Conservation (phyloP, 1,284 basidiomycete genomes). For the Ustilago hordei region DNA sequence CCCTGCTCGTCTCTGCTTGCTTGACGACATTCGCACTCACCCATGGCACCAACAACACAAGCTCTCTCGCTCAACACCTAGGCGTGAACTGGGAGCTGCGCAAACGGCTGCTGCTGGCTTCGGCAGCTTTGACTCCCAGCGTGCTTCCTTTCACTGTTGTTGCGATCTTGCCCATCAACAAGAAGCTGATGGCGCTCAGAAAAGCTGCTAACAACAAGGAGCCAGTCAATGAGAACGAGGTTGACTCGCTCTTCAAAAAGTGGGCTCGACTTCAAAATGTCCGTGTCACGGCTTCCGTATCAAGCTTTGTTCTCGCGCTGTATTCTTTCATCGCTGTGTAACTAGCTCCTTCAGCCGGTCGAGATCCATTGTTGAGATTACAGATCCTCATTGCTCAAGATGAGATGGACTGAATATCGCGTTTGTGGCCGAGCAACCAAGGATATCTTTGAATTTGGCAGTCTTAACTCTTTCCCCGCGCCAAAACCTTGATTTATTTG, state of each 20-base stretch:
- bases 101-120: slow-evolving; percentile 24
- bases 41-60: slow-evolving; percentile 12
- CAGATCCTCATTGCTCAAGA: too few species aligned
- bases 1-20: slow-evolving; percentile 14
- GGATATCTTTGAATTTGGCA: not conserved
- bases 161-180: slow-evolving; percentile 32
- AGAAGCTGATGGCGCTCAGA: slow-evolving; percentile 29
- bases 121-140: slow-evolving; percentile 25
- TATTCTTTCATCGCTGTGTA: slow-evolving; percentile 28
- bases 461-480: not conserved
- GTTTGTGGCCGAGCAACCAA: too few species aligned
- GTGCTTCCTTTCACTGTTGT: slow-evolving; percentile 26
- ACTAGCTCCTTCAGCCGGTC: not conserved
- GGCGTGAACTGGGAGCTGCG: slow-evolving; percentile 21
- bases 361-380: too few species aligned
- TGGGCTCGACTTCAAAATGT: slow-evolving; percentile 47
- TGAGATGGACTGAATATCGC: too few species aligned
- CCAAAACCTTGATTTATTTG: not conserved
- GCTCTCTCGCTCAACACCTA: slow-evolving; percentile 11
- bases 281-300: slow-evolving; percentile 24
- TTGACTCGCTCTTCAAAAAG: slow-evolving; percentile 18
- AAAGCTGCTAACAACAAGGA: slow-evolving; percentile 32
- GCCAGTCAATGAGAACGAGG: slow-evolving; percentile 16
- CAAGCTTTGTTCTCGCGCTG: slow-evolving; percentile 26
- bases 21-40: slow-evolving; percentile 21